These are phyloP conservation scores for Monosporozyma yasuniensis DNA, from an alignment of 805 yeast species.

Conservation along the genomic window DNA sequence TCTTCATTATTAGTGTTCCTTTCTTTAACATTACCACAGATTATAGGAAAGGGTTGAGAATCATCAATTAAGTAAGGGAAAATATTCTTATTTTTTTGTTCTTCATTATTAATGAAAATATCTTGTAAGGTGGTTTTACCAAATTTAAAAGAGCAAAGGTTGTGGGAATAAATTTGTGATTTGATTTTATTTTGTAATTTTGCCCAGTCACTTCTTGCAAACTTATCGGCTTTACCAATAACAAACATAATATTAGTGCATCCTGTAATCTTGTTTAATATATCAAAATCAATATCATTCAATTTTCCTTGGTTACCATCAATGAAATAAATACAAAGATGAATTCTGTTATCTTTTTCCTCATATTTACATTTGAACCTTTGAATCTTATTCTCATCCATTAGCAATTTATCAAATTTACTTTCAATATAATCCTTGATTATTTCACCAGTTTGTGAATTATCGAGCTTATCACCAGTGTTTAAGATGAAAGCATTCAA, in stretches of 20 bases:
- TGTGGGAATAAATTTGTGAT: constrained; percentile 47
- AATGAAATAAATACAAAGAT: constrained; percentile 69
- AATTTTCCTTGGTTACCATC: constrained; percentile 39
- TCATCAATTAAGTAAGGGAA: constrained; percentile 33
- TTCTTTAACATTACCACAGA: constrained; percentile 40
- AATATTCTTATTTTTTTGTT: not conserved
- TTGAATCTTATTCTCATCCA: constrained; percentile 65
- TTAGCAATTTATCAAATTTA: constrained; percentile 63
- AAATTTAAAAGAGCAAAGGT: constrained; percentile 65
- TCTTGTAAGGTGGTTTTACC: constrained; percentile 40
- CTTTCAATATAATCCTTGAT: constrained; percentile 55
- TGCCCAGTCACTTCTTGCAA: constrained; percentile 55
- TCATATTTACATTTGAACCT: constrained; percentile 42
- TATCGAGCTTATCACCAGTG: constrained; percentile 40
- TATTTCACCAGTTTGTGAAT: constrained; percentile 39
- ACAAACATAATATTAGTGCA: constrained; percentile 80
- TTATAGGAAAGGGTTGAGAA: constrained; percentile 54
- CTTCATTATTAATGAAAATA: constrained; percentile 24
- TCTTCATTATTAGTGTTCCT: not conserved
- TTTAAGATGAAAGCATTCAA: constrained; percentile 48
- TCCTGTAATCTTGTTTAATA: constrained; percentile 59
- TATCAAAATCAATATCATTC: constrained; percentile 45
- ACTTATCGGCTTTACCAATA: constrained; percentile 69
- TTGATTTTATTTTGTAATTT: constrained; percentile 45
- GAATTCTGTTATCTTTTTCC: constrained; percentile 61